Evolutionary conservation across 73 alveolate genomes (phyloP).

Genomic region (Tetrahymena borealis): DNA sequence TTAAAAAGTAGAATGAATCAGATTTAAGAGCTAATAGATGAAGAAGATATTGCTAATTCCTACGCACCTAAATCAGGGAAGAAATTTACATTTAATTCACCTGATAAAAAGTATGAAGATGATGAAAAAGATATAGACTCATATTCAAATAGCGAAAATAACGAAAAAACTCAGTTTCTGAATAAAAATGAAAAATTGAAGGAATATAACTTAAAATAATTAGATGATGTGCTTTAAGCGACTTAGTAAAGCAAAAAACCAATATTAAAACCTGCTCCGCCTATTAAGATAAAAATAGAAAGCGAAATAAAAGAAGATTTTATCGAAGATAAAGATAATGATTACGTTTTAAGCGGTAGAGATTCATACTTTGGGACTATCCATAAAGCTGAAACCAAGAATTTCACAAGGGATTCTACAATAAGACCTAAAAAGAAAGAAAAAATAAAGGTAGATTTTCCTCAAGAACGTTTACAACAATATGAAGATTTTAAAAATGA

Average conservation of each 20-base stretch:
- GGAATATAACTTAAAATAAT: neutral
- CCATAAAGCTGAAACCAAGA: neutral
- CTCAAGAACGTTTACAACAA: neutral
- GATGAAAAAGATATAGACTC: neutral
- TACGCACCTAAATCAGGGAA: neutral
- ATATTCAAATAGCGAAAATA: neutral
- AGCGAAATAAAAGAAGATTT: neutral
- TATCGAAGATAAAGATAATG: neutral
- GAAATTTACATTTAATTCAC: neutral
- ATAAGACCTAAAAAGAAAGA: neutral
- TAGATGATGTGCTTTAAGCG: no score
- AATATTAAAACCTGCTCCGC: neutral
- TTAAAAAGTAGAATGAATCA: no score
- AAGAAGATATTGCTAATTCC: neutral
- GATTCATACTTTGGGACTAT: neutral
- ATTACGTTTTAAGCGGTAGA: neutral
- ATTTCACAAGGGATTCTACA: neutral
- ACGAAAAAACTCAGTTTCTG: neutral
- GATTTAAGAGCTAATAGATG: neutral
- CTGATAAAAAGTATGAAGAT: neutral
- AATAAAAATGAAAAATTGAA: neutral
- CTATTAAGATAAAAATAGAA: neutral
- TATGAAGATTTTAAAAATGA: neutral
- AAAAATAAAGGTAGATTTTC: neutral
- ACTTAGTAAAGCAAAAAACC: neutral